Evolutionary conservation across 805 yeast species (phyloP).

Genomic region (Yarrowia hollandica): DNA sequence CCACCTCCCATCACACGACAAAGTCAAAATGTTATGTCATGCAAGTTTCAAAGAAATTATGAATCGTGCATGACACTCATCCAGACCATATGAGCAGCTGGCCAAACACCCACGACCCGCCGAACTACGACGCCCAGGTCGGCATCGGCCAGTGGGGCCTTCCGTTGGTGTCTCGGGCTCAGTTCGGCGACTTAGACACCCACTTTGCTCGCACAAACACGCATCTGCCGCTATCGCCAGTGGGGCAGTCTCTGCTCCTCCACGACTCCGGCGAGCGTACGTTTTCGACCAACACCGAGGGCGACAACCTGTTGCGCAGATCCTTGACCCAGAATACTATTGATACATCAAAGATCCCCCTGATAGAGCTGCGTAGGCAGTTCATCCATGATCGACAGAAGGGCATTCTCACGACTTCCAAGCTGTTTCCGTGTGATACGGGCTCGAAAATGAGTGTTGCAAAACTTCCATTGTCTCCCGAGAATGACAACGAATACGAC

Average conservation of each 20-base stretch:
- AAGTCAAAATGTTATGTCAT: too few relatives aligned
- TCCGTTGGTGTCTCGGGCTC: background rate
- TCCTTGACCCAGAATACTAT: too few relatives aligned
- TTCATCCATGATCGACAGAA: background rate
- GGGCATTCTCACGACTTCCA: background rate
- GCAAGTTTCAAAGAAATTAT: too few relatives aligned
- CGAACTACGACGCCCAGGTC: background rate
- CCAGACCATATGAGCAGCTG: constrained; percentile 15
- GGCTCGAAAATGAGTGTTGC: background rate
- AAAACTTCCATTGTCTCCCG: too few relatives aligned
- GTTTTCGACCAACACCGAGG: background rate
- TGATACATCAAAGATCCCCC: too few relatives aligned
- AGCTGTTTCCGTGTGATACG: background rate
- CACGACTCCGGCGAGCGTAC: background rate
- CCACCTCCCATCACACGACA: too few relatives aligned
- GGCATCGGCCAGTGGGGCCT: constrained; percentile 1
- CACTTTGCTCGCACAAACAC: background rate
- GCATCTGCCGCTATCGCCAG: background rate
- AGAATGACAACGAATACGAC: too few relatives aligned
- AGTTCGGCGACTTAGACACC: background rate
- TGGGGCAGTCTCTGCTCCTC: background rate
- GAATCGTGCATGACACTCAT: too few relatives aligned
- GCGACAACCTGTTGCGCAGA: too few relatives aligned
- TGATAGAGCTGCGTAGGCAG: too few relatives aligned
- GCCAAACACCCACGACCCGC: constrained; percentile 5